Base-by-base conservation (phyloP, 805 yeast species). In the Saturnispora bothae region DNA sequence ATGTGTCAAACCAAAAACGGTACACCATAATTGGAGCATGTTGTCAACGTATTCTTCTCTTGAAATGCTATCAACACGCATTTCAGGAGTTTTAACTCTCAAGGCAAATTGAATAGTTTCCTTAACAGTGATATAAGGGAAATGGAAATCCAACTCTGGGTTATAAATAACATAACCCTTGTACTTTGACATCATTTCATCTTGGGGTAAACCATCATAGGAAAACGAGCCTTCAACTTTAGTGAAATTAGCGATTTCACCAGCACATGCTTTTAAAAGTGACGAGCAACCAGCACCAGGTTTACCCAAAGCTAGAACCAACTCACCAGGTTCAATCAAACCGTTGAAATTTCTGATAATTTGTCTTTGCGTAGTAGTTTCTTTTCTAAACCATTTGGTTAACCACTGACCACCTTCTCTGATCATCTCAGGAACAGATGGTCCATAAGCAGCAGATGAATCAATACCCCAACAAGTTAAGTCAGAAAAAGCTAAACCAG, bases 261-360 rank as follows among this genome's bases (percentile, higher is more conserved):
- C 78, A 10, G 85, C 73, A 46, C 80, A 61, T 3, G 81, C 68
- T 47, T 76, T 76, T 53, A 80, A 61, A 33, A 80, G 63, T 3
- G 85, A 72, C 3, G 88, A 76, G 54, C 88, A 81, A 33, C 92
- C 92, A 20, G 89, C 78, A 48, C 89, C 86, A 2, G 89, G 86
- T 44, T 80, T 69, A 37, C 83, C 84, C 23, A 78, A 56, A 5
- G 80, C 86, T 34, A 80, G 60, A 23, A 76, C 66, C 76, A 78
- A 70, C 48, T 78, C 85, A 47, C 86, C 85, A 2, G 81, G 71
- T 41, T 52, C 50, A 34, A 52, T 60, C 29, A 65, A 60, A 56
- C 69, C 71, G 25, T 61, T 54, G 46, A 63, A 55, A 35, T 64
- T 57, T 46, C 59, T 62, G 38, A 67, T 61, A 39, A 67, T 63